phyloP scores from a whole-genome alignment of 768 basidiomycete species.

The Gloeostereum incarnatum region DNA sequence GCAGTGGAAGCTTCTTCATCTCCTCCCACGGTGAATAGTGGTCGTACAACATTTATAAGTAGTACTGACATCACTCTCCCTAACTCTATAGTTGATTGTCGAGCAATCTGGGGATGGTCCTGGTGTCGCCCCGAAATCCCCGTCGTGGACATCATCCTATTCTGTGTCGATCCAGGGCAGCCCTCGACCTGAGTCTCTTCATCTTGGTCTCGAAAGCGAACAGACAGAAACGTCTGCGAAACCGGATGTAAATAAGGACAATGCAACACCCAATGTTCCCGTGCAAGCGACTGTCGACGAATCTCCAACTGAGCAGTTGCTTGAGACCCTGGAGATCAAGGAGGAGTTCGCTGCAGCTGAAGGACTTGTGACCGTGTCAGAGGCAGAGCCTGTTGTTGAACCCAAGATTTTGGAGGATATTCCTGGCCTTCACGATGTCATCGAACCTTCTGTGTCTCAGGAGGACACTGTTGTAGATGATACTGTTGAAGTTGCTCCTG shows the following conservation, averaged over 20 bases:
- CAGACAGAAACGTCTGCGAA: neutral
- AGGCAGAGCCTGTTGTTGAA: too few species aligned
- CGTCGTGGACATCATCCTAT: too few species aligned
- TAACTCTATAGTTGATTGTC: too few species aligned
- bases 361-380: too few species aligned
- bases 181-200: neutral
- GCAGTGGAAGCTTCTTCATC: neutral
- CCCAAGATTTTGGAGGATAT: too few species aligned
- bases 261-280: neutral
- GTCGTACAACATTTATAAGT: too few species aligned
- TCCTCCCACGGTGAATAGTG: neutral
- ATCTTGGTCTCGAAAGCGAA: conserved; percentile 1
- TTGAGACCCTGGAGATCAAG: neutral
- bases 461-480: too few species aligned
- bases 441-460: too few species aligned
- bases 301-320: neutral
- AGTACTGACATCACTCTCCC: too few species aligned
- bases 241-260: neutral
- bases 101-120: too few species aligned
- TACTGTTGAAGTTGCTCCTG: neutral
- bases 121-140: too few species aligned
- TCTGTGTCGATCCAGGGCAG: neutral
- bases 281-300: neutral
- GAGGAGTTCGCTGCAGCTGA: neutral
- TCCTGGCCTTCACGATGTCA: too few species aligned